Evolutionary conservation across 2,329 filamentous ascomycete genomes (phyloP).

Genomic region (Hypoxylon sp.): DNA sequence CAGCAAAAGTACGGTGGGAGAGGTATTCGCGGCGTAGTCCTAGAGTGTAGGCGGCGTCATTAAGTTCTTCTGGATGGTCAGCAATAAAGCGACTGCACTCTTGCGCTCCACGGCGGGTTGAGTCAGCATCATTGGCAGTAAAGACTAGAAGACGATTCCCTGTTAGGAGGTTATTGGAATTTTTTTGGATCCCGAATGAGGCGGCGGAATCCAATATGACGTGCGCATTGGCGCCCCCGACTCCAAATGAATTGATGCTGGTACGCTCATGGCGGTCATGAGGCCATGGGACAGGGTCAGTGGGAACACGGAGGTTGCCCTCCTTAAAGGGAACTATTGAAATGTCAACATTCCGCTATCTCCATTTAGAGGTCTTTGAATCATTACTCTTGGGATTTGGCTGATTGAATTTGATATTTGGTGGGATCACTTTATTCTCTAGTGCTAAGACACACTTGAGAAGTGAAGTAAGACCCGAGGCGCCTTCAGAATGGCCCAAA

Average conservation of each 20-base stretch:
- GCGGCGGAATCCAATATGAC: neutral
- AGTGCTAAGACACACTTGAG: constrained; percentile 46
- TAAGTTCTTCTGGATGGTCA: neutral
- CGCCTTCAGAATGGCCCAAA: constrained; percentile 50
- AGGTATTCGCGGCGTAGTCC: neutral
- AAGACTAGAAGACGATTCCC: neutral
- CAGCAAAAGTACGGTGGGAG: neutral
- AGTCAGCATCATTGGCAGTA: neutral
- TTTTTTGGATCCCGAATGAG: neutral
- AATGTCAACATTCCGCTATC: neutral
- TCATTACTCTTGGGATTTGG: constrained; percentile 48
- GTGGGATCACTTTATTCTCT: constrained; percentile 44
- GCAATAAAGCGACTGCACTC: neutral
- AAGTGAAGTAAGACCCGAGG: constrained; percentile 46
- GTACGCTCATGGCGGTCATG: neutral
- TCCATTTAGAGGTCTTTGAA: neutral
- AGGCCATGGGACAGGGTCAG: neutral
- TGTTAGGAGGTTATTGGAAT: neutral
- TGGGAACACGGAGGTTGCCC: neutral
- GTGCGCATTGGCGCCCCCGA: constrained; percentile 12
- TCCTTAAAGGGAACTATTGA: neutral
- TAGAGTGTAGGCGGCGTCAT: constrained; percentile 1
- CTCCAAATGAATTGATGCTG: constrained; percentile 14
- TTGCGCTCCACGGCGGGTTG: neutral
- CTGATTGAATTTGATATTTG: constrained; percentile 52